Base-by-base conservation (phyloP, 306 rosid genomes). In the Phaseolus lunatus region DNA sequence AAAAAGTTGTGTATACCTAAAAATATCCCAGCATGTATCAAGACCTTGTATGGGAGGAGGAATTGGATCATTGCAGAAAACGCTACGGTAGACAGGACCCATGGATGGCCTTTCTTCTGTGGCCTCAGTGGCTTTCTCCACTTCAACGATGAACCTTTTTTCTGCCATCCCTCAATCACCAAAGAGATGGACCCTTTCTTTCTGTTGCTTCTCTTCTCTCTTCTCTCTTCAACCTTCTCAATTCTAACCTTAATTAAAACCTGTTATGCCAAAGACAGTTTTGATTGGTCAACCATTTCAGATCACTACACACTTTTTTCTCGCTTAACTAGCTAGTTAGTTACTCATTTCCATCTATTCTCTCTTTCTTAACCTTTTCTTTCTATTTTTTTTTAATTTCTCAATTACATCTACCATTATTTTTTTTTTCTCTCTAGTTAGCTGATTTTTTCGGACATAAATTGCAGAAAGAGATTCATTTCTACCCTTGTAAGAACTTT, bases 81-180 rank as follows among this genome's bases (percentile, higher is more conserved):
- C 2, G 84, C 92, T 89, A 53, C 97, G 92, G 20, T 95, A 92
- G 5, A 85, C 93, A 1, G 97, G 92, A 1, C 99, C 99, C 7
- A 80, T 16, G 1, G 97, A 88, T 2, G 96, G 97, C 48, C 50
- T 84, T 2, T 86, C 93, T 1, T 81, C 90, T 12, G 24, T 72
- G 53, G 86, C 96, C 5, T 82, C 88, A 67, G 27, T 90, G 0
- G 83, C 90, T 79, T 88, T 83, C 83, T 90, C 99, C 4, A 92
- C 89, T 82, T 92, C 91, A 2, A 89, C 24, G 14, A 84, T 71
- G 31, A 80, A 87, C 69, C 76, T 86, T 48, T 74, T 62, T 78
- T 79, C 84, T 54, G 86, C 88, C 98, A 90, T 73, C 14, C 23
- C 59, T 44, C 31, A 24, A 31, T 22, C 52, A 39, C 19, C 43